Evolutionary conservation across 495 filamentous ascomycete genomes (phyloP), one percentile per base, ranked within the genome.

Genomic region (Aspergillus steynii): DNA sequence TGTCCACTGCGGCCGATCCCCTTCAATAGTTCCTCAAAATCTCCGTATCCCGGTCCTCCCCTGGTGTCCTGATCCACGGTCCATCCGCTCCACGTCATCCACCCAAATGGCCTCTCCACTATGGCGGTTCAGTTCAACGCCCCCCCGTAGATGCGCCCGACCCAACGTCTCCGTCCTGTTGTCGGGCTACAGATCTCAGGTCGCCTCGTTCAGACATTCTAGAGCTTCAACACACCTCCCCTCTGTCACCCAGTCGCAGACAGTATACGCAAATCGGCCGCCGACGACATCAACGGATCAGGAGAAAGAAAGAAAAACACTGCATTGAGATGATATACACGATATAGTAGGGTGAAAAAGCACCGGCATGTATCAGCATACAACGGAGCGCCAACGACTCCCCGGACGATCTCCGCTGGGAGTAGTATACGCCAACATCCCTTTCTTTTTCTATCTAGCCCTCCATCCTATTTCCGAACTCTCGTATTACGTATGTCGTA

Each of bases 291-390:
- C 10, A 42, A 10, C 0, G 9, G 37, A 34, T 20, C 32, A 42
- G 12, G 15, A 32, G 29, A 32, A 20, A 32, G n/a, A 55, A 50
- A 58, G n/a, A 52, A 51, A 37, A 69, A 74, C 75, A 74, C 66
- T 72, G 74, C 74, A 79, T 75, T 77, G 63, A 72, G 67, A 69
- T 79, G 76, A 79, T 79, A 74, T 79, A 79, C 76, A 79, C 71
- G 72, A 76, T 77, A 76, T 74, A 72, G 66, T 68, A 71, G 67
- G 65, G 67, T 59, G 62, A 70, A 69, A 74, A 69, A 71, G 62
- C 72, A 75, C 67, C 70, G 70, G 65, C 70, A 73, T 77, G 72
- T 67, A 71, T 74, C 74, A 74, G 71, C 69, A 75, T 75, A 76
- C 74, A 78, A 51, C 68, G 65, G 67, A 68, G 70, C 71, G 66